Evolutionary conservation across 192 early-diverging fungal genomes (phyloP).

Genomic region (Entophlyctis luteolus): DNA sequence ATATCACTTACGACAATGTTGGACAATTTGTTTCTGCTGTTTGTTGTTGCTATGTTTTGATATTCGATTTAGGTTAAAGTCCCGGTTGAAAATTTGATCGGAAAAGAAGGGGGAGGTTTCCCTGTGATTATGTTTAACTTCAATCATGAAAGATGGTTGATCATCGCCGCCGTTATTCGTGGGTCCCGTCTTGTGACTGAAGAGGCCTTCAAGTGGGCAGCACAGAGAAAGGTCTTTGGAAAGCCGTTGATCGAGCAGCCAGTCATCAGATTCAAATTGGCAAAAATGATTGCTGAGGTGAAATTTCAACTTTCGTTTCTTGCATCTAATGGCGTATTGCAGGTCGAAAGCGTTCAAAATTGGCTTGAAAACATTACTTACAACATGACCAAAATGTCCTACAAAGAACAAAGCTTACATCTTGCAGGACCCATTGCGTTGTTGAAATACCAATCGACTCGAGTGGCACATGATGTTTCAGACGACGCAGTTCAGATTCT

Average conservation of each 20-base stretch:
- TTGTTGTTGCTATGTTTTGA: neutral
- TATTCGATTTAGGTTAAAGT: constrained; percentile 48
- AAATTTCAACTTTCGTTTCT: neutral
- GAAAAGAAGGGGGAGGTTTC: constrained; percentile 63
- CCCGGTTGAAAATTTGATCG: constrained; percentile 66
- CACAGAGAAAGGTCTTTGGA: constrained; percentile 69
- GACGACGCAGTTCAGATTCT: constrained; percentile 71
- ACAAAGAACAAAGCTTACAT: constrained; percentile 57
- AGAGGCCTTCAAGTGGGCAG: constrained; percentile 63
- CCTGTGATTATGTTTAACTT: constrained; percentile 69
- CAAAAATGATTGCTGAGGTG: constrained; percentile 45
- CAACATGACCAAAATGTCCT: constrained; percentile 66
- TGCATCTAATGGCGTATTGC: neutral
- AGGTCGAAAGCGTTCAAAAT: constrained; percentile 5
- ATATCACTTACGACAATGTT: constrained; percentile 53
- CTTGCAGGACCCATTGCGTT: constrained; percentile 66
- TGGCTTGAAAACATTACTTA: constrained; percentile 56
- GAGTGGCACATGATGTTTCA: constrained; percentile 53
- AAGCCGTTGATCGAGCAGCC: constrained; percentile 65
- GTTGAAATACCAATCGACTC: constrained; percentile 63
- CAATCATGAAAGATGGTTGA: constrained; percentile 68
- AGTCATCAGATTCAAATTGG: constrained; percentile 66
- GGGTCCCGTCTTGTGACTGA: constrained; percentile 49
- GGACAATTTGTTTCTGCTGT: neutral
- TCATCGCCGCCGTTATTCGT: constrained; percentile 40